Evolutionary conservation across 805 yeast species (phyloP), one percentile per base, ranked within the genome.

Genomic region (Komagataella pastoris): DNA sequence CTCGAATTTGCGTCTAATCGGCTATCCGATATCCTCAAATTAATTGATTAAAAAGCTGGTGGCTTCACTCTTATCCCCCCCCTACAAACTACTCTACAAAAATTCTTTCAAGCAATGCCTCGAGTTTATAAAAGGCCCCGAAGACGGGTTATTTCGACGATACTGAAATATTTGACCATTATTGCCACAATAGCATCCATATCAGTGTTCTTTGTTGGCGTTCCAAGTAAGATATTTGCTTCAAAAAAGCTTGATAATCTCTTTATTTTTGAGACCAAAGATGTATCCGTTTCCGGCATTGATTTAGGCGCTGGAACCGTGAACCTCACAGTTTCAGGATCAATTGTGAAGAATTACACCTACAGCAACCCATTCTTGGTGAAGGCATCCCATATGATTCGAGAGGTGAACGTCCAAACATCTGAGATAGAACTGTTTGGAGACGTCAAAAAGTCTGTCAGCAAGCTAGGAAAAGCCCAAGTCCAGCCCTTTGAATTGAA

Each of bases 401-500:
- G 14, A 12, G 40, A 30, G 40, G 40, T 30, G 12, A 30, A 30
- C 14, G 40, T 30, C 8, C 40, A 30, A 30, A 30, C 40, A 30
- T 30, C 40, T 30, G 40, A 30, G 14, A 56, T 55, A 44, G 48
- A 59, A 24, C n/a, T 36, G 3, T 57, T 52, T 45, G 54, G 54
- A 8, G 63, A 61, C 14, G 49, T 52, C 18, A 54, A 47, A 21
- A 23, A 17, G 40, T 30, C 23, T 14, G 60, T 54, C 8, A 47
- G 61, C 45, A 54, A 56, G 17, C 52, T 72, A 46, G 75, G 76
- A 1, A 53, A 53, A 1, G 65, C 66, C 5, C 55, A 59, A 17
- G 59, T 70, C 1, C 60, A 70, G 2, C 66, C 67, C 14, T 67
- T 72, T 51, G 50, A 53, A 12, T 66, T 71, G 7, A 56, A 56